phyloP scores from a whole-genome alignment of 2,329 filamentous ascomycete genomes.

The Xylariaceae sp. region DNA sequence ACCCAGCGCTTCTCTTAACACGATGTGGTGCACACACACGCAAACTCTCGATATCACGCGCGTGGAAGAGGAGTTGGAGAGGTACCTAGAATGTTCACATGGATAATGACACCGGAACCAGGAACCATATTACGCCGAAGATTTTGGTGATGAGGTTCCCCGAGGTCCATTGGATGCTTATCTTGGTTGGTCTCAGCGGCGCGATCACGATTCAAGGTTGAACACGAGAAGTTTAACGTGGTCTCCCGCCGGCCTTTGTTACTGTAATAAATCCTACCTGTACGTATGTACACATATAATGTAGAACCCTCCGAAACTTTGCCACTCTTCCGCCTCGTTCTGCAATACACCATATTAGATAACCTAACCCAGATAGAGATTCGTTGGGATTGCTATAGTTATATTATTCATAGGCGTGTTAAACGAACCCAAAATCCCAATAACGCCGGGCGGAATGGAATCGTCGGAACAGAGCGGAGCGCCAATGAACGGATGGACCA shows the following conservation, averaged over 20 bases:
- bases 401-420: background rate
- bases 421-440: background rate
- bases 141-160: constrained; percentile 5
- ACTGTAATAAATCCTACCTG: background rate
- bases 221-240: constrained; percentile 2
- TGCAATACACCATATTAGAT: no score
- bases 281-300: no score
- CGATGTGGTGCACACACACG: background rate
- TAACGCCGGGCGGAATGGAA: constrained; percentile 5
- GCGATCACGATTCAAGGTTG: background rate
- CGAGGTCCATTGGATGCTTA: background rate
- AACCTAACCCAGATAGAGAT: no score
- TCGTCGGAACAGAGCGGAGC: constrained; percentile 24
- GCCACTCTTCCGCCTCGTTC: background rate
- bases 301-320: background rate
- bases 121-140: constrained; percentile 16
- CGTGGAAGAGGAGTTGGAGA: background rate
- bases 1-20: constrained; percentile 1
- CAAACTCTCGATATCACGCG: constrained; percentile 11
- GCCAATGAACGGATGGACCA: constrained; percentile 1
- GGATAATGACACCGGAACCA: constrained; percentile 12
- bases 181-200: no score
- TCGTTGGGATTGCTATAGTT: background rate
- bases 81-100: no score
- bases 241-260: background rate